Conservation (phyloP, 164 flowering plant species). For the Santalum album region DNA sequence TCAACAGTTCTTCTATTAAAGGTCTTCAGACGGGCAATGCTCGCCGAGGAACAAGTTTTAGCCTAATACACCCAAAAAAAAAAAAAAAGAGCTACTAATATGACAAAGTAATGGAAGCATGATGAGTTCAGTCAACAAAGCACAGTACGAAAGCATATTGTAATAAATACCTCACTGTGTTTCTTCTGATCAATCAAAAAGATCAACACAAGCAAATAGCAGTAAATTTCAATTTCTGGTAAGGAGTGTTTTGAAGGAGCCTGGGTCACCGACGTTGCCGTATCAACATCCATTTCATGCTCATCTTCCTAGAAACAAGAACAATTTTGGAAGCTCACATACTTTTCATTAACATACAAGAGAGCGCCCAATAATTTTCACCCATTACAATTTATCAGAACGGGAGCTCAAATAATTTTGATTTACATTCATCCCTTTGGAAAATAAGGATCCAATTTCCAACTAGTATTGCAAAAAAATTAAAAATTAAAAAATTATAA, state of each 20-base stretch:
- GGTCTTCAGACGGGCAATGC: slow-evolving; percentile 1
- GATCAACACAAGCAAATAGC: slow-evolving; percentile 71
- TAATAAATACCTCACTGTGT: slow-evolving; percentile 51
- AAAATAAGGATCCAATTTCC: neutral
- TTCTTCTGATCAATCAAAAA: slow-evolving; percentile 85
- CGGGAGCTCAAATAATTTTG: neutral
- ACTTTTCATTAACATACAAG: too few species aligned
- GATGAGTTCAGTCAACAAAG: neutral
- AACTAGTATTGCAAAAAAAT: neutral
- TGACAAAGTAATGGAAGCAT: neutral
- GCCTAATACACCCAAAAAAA: slow-evolving; percentile 4
- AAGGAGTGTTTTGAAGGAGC: slow-evolving; percentile 45
- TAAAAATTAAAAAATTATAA: neutral
- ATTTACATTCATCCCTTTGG: neutral
- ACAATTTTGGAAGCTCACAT: neutral
- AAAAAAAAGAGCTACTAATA: neutral
- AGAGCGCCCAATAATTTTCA: too few species aligned
- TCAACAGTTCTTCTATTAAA: slow-evolving; percentile 1
- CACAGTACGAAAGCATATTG: neutral
- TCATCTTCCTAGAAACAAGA: slow-evolving; percentile 53
- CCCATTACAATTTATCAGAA: too few species aligned
- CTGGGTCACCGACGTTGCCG: slow-evolving; percentile 54
- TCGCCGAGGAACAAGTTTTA: neutral
- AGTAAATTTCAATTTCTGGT: slow-evolving; percentile 86
- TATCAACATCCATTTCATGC: slow-evolving; percentile 90